phyloP scores from a whole-genome alignment of 164 flowering plant species.

The Dillenia turbinata region DNA sequence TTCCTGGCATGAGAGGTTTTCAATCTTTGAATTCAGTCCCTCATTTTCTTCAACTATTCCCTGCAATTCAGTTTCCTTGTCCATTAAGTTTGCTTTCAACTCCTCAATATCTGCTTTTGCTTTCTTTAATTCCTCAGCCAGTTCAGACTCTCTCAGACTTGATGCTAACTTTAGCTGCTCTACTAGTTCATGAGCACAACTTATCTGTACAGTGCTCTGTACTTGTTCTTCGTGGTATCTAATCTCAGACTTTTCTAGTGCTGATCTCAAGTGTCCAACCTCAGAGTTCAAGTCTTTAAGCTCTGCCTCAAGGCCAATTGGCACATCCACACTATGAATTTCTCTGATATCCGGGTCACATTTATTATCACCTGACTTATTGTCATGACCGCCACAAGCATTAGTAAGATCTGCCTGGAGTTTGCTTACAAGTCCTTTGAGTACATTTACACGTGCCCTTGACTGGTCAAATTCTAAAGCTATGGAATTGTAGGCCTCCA shows the following conservation, averaged over 20 bases:
- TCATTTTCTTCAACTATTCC: constrained; percentile 72
- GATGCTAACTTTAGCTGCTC: constrained; percentile 39
- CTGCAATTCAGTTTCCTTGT: constrained; percentile 78
- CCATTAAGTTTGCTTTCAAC: constrained; percentile 66
- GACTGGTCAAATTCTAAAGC: constrained; percentile 61
- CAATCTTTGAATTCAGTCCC: constrained; percentile 35
- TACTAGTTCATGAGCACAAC: constrained; percentile 42
- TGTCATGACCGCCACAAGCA: constrained; percentile 1
- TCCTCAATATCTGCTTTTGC: constrained; percentile 45
- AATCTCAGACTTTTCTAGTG: constrained; percentile 50
- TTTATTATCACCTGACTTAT: constrained; percentile 3
- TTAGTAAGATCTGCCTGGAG: constrained; percentile 32
- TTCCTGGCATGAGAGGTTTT: constrained; percentile 25
- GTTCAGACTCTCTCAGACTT: constrained; percentile 39
- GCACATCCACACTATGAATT: constrained; percentile 17
- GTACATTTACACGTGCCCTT: constrained; percentile 34
- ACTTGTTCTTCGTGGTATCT: constrained; percentile 49
- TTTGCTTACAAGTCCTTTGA: constrained; percentile 53
- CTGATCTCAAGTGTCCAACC: constrained; percentile 35
- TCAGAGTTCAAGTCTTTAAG: constrained; percentile 35
- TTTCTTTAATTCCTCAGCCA: constrained; percentile 43
- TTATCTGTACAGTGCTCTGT: constrained; percentile 32
- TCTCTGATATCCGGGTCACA: constrained; percentile 4
- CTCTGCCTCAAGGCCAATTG: constrained; percentile 28
- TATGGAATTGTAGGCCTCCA: constrained; percentile 38